These are phyloP conservation scores for Elsinoe australis DNA, from an alignment of 2,329 filamentous ascomycete species.

Conservation along the genomic window DNA sequence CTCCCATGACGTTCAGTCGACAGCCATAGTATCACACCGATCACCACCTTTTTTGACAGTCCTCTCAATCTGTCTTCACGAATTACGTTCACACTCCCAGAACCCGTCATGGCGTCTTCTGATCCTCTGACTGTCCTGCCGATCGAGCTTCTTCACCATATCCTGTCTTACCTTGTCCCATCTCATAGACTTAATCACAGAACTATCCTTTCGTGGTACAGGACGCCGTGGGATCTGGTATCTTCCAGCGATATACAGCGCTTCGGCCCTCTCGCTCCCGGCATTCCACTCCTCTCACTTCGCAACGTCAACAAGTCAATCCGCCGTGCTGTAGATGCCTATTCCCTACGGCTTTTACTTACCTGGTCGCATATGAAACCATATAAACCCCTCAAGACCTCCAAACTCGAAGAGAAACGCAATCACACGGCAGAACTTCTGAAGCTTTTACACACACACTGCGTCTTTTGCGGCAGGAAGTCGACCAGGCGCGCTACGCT, in stretches of 20 bases:
- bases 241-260: constrained; percentile 15
- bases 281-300: constrained; percentile 23
- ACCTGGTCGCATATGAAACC: constrained; percentile 24
- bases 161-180: constrained; percentile 26
- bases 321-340: constrained; percentile 24
- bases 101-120: not conserved
- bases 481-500: constrained; percentile 25
- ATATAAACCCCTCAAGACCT: constrained; percentile 19
- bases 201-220: not conserved
- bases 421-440: constrained; percentile 20
- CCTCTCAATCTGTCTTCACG: no score
- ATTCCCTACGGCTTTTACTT: constrained; percentile 25
- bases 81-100: not conserved
- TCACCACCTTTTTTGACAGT: no score
- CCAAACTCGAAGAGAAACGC: constrained; percentile 2
- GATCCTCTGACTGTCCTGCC: constrained; percentile 23
- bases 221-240: no score
- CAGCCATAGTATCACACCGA: no score
- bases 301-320: constrained; percentile 23
- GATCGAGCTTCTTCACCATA: constrained; percentile 26
- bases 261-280: not conserved
- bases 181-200: constrained; percentile 20
- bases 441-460: constrained; percentile 24
- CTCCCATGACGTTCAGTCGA: no score
- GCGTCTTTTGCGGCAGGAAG: constrained; percentile 29